Evolutionary conservation across 306 rosid genomes (phyloP).

Genomic region (Begonia peltatifolia): DNA sequence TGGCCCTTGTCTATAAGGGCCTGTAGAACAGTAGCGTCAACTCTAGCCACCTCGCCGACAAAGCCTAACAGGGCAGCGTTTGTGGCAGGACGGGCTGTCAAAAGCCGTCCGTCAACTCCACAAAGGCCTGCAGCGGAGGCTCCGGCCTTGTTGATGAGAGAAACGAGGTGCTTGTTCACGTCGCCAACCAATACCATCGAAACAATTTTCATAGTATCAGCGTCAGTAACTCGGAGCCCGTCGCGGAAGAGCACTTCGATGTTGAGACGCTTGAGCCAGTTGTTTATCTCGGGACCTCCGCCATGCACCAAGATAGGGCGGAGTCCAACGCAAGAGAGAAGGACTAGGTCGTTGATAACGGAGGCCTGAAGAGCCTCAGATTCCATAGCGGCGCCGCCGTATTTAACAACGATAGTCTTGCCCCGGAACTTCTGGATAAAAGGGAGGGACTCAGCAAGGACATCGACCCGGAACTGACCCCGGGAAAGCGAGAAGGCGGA

Average conservation of each 20-base stretch:
- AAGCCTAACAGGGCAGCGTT: slow-evolving; percentile 56
- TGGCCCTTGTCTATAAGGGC: slow-evolving; percentile 42
- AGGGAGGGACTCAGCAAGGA: slow-evolving; percentile 84
- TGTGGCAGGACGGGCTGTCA: slow-evolving; percentile 66
- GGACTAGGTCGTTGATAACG: slow-evolving; percentile 87
- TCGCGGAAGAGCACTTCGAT: slow-evolving; percentile 67
- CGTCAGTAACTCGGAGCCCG: slow-evolving; percentile 85
- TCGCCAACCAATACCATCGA: slow-evolving; percentile 93
- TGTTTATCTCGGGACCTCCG: slow-evolving; percentile 93
- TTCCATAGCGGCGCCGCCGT: slow-evolving; percentile 97
- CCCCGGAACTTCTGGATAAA: slow-evolving; percentile 91
- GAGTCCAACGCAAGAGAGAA: slow-evolving; percentile 80
- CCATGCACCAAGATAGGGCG: slow-evolving; percentile 81
- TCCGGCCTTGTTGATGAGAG: slow-evolving; percentile 63
- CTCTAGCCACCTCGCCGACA: slow-evolving; percentile 65
- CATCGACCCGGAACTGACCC: slow-evolving; percentile 79
- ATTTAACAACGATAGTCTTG: slow-evolving; percentile 82
- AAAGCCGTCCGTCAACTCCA: slow-evolving; percentile 66
- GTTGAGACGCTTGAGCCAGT: slow-evolving; percentile 73
- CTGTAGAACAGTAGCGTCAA: slow-evolving; percentile 46
- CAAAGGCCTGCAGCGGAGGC: slow-evolving; percentile 79
- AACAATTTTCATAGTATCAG: slow-evolving; percentile 81
- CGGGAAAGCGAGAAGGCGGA: slow-evolving; percentile 4
- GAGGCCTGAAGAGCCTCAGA: slow-evolving; percentile 64
- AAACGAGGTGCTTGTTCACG: slow-evolving; percentile 67